Base-by-base conservation (phyloP, 169 alveolate genomes). In the Theileria annulata region DNA sequence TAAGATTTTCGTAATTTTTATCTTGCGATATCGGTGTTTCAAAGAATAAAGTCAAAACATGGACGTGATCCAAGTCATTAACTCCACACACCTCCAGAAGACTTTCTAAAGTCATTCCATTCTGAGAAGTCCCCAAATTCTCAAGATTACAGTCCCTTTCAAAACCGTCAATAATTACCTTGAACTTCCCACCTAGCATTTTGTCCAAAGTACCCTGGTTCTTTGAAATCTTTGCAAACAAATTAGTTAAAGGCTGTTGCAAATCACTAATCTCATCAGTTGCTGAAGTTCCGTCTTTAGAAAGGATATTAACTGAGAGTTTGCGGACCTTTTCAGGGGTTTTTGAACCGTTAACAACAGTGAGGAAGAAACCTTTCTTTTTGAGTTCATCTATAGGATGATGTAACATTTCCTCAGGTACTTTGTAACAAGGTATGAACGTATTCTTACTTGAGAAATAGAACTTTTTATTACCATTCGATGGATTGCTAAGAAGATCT, bases 81-180 rank as follows among this genome's bases (percentile, higher is more conserved):
- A 84, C 66, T 19, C 87, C 87, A 28, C 90, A 84, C 23, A 62
- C 37, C 25, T 49, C 30, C 77, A 84, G 51, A 27, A 84, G 66
- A 54, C 63, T 75, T 54, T 84, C 82, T 59, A 84, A 31, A 12
- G 89, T 68, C 23, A 82, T 79, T 5, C 85, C 67, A 31, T 75
- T 72, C 51, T 64, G 56, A 62, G 77, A 59, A 0, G 47, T 64
- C 42, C 69, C 72, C n/a, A 82, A 68, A 15, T 30, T 42, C 30
- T 78, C 84, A 19, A 82, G 31, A 25, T 54, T 33, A 69, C 89
- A 82, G 25, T 64, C 37, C 80, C 47, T 66, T 51, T 82, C 81
- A 47, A 76, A 59, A 13, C 89, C 89, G 25, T 82, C 89, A 17
- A 82, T 56, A n/a, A 82, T 63, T 9, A 82, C 80, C 77, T 72